phyloP scores from a whole-genome alignment of 2,329 filamentous ascomycete species.

The Lanzia echinophila region DNA sequence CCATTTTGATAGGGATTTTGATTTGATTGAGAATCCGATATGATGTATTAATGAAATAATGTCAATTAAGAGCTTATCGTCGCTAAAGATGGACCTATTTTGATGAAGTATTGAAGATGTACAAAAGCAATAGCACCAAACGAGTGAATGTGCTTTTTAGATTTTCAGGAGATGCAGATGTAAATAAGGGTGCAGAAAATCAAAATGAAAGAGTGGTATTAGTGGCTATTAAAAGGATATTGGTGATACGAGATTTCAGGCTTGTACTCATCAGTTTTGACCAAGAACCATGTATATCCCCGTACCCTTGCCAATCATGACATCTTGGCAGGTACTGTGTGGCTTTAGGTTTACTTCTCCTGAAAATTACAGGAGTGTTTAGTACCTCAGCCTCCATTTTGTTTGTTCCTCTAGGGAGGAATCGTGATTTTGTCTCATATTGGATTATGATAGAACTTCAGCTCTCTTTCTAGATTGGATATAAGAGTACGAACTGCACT shows the following conservation, averaged over 20 bases:
- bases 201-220: not conserved
- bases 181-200: not conserved
- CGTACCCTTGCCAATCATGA: not conserved
- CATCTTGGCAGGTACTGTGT: slow-evolving; percentile 8
- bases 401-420: no score
- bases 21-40: not conserved
- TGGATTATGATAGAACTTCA: no score
- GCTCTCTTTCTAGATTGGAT: no score
- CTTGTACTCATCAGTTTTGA: slow-evolving; percentile 1
- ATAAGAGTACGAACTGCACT: no score
- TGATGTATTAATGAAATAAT: not conserved
- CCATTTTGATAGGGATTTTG: slow-evolving; percentile 3
- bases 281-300: not conserved
- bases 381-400: no score
- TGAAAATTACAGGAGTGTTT: no score
- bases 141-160: slow-evolving; percentile 1
- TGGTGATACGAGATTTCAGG: slow-evolving; percentile 6
- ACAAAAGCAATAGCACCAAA: not conserved
- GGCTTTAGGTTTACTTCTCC: no score
- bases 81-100: slow-evolving; percentile 2
- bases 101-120: not conserved
- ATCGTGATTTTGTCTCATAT: no score
- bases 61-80: not conserved
- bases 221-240: slow-evolving; percentile 6
- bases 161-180: not conserved